Conservation (phyloP, 306 rosid species). For the Canavalia ensiformis region DNA sequence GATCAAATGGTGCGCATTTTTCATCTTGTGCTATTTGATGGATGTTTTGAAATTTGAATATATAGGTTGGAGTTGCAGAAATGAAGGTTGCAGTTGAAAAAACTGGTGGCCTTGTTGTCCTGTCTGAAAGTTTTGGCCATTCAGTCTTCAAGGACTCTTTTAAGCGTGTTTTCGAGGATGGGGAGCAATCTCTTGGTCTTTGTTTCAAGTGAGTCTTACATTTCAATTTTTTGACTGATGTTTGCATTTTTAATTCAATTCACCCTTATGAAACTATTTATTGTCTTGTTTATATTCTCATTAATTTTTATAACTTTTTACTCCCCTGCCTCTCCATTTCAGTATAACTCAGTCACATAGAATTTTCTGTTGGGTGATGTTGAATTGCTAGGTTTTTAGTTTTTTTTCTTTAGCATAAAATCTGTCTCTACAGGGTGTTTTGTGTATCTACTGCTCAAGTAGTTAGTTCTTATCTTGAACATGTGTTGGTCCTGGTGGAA, state of each 20-base stretch:
- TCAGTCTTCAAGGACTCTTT: conserved; percentile 94
- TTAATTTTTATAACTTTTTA: background rate
- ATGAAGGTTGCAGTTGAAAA: conserved; percentile 91
- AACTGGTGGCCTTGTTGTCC: conserved; percentile 90
- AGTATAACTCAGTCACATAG: background rate
- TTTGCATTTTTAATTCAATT: conserved; percentile 27
- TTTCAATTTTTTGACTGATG: conserved; percentile 9
- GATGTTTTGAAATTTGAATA: conserved; percentile 47
- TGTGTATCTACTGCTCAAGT: background rate
- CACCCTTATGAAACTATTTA: background rate
- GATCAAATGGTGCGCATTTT: conserved; percentile 10
- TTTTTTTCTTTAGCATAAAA: conserved; percentile 19
- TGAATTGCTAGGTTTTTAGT: conserved; percentile 15
- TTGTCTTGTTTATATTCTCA: conserved; percentile 4
- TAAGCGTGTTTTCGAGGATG: conserved; percentile 86
- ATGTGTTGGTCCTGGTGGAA: conserved; percentile 3
- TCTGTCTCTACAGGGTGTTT: background rate
- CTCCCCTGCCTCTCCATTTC: background rate
- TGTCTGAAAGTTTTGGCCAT: conserved; percentile 93
- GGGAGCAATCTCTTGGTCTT: conserved; percentile 93
- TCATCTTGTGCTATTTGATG: conserved; percentile 24
- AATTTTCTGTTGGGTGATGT: conserved; percentile 21
- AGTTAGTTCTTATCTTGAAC: conserved; percentile 14
- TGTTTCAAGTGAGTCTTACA: conserved; percentile 79
- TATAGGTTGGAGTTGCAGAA: conserved; percentile 94